These are phyloP conservation scores for Mortierella sp. DNA, from an alignment of 371 early-diverging fungal species.

Conservation along the genomic window DNA sequence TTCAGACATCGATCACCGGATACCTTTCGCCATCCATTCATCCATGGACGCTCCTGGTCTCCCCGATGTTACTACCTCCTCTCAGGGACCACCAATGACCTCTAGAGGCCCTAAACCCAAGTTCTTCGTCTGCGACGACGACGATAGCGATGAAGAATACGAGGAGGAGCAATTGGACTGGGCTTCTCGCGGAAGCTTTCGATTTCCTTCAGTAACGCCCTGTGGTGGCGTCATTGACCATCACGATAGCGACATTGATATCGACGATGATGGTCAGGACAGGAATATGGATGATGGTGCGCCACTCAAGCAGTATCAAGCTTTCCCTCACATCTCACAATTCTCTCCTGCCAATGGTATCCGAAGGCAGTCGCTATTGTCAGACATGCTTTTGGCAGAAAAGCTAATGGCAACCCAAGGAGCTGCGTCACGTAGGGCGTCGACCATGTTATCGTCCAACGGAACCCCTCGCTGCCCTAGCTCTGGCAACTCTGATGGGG, in stretches of 20 bases:
- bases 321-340: neutral
- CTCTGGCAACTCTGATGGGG: slow-evolving; percentile 17
- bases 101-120: slow-evolving; percentile 6
- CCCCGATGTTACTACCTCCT: neutral
- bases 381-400: slow-evolving; percentile 27
- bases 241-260: neutral
- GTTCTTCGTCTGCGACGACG: slow-evolving; percentile 28
- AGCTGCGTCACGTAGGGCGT: neutral
- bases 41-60: too few relatives aligned
- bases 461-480: slow-evolving; percentile 5
- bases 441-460: neutral
- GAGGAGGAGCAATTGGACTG: neutral
- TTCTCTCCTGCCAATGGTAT: neutral
- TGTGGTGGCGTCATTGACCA: neutral
- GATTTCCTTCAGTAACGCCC: neutral
- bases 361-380: slow-evolving; percentile 26
- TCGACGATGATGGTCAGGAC: neutral
- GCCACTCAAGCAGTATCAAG: neutral
- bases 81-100: neutral
- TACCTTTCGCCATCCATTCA: neutral
- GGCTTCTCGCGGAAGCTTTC: neutral
- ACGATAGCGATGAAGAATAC: slow-evolving; percentile 3
- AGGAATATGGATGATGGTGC: neutral
- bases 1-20: neutral
- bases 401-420: slow-evolving; percentile 8